Evolutionary conservation across 2,329 filamentous ascomycete genomes (phyloP).

Genomic region (Cercospora sojina): DNA sequence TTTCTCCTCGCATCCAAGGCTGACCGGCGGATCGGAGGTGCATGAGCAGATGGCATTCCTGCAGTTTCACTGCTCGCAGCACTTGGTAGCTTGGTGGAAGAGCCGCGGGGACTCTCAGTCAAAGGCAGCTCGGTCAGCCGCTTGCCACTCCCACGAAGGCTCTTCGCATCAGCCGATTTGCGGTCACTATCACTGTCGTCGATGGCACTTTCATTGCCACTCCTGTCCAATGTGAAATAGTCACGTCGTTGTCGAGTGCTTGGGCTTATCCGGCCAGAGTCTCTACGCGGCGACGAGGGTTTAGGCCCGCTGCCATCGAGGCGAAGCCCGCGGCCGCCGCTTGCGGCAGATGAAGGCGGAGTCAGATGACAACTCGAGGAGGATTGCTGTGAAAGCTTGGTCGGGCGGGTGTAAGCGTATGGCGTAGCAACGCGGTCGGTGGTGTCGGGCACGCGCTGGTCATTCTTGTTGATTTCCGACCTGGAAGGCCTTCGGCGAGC

Average conservation of each 20-base stretch:
- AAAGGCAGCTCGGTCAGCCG: constrained; percentile 19
- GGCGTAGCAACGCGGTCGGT: constrained; percentile 46
- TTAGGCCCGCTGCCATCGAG: constrained; percentile 15
- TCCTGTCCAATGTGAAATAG: constrained; percentile 27
- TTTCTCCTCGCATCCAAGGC: constrained; percentile 34
- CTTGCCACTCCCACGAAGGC: constrained; percentile 13
- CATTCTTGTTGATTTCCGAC: constrained; percentile 39
- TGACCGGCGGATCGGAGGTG: constrained; percentile 25
- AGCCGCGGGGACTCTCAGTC: constrained; percentile 5
- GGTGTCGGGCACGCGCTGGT: constrained; percentile 42
- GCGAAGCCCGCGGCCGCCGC: constrained; percentile 2
- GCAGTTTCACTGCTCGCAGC: constrained; percentile 32
- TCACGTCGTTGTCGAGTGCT: constrained; percentile 26
- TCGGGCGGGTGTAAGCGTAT: constrained; percentile 46
- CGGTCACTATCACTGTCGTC: constrained; percentile 29
- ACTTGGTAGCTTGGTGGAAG: constrained; percentile 14
- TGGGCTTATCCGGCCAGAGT: constrained; percentile 30
- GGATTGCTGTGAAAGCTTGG: constrained; percentile 35
- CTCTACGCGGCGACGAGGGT: constrained; percentile 29
- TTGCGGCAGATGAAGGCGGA: constrained; percentile 34
- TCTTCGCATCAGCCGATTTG: constrained; percentile 1
- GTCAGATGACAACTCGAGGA: constrained; percentile 46
- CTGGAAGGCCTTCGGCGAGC: constrained; percentile 34
- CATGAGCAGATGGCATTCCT: constrained; percentile 15
- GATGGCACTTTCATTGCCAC: constrained; percentile 29